These are phyloP conservation scores for Morella rubra DNA, from an alignment of 306 rosid species.

Conservation along the genomic window DNA sequence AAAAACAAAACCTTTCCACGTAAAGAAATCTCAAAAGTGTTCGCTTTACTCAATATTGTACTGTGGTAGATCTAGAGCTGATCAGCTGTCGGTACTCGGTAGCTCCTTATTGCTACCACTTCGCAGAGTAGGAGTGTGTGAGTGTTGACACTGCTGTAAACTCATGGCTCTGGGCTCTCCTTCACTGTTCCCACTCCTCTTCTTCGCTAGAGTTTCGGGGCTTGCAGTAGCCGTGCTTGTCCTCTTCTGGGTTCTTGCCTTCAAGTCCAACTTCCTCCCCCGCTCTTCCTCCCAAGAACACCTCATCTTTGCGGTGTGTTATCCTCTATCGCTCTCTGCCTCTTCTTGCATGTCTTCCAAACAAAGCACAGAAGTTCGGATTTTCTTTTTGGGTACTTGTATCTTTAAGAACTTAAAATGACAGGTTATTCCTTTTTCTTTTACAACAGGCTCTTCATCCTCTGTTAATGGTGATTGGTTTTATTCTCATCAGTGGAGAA, in stretches of 20 bases:
- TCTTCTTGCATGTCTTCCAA: conserved; percentile 3
- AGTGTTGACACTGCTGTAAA: conserved; percentile 5
- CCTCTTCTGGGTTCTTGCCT: conserved; percentile 63
- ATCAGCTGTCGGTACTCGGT: conserved; percentile 48
- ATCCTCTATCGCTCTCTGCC: neutral
- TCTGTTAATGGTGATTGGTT: conserved; percentile 84
- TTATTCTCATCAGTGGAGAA: conserved; percentile 83
- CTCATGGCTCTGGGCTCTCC: conserved; percentile 46
- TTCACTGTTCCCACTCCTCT: conserved; percentile 40
- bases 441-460: conserved; percentile 81
- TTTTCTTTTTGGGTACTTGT: neutral
- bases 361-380: neutral
- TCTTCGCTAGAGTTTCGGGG: conserved; percentile 61
- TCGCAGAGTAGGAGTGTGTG: neutral
- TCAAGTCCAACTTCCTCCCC: conserved; percentile 70
- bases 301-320: conserved; percentile 54
- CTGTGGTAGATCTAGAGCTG: conserved; percentile 26
- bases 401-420: neutral
- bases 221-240: conserved; percentile 58
- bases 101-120: neutral
- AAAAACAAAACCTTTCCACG: neutral
- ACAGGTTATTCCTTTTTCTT: conserved; percentile 3
- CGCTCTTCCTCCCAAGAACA: conserved; percentile 45
- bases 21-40: neutral
- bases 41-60: neutral